phyloP scores from a whole-genome alignment of 2,329 filamentous ascomycete species.

The Pseudofabraea citricarpa region DNA sequence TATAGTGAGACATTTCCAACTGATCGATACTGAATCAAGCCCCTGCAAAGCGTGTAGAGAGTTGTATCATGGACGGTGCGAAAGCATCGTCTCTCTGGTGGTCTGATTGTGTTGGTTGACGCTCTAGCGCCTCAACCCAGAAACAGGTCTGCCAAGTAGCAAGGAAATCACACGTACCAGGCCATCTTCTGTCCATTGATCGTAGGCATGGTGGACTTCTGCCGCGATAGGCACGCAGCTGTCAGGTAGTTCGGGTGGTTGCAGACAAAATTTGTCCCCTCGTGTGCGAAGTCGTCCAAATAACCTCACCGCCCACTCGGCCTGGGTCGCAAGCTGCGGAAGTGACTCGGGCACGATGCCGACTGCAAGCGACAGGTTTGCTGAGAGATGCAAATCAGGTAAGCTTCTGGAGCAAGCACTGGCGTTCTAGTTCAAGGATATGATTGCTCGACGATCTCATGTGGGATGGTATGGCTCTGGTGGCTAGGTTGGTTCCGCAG shows the following conservation, averaged over 20 bases:
- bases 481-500: constrained; percentile 5
- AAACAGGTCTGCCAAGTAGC: background rate
- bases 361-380: constrained; percentile 5
- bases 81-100: too few relatives aligned
- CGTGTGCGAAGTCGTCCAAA: constrained; percentile 12
- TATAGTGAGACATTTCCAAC: too few relatives aligned
- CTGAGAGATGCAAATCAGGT: constrained; percentile 4
- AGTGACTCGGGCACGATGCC: background rate
- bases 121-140: constrained; percentile 8
- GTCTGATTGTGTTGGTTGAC: constrained; percentile 4
- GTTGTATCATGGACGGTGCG: too few relatives aligned
- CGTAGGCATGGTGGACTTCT: constrained; percentile 50
- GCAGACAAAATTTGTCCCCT: constrained; percentile 8
- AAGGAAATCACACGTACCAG: constrained; percentile 48
- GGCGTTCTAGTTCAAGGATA: constrained; percentile 13
- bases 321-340: background rate
- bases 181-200: constrained; percentile 70
- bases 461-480: constrained; percentile 7
- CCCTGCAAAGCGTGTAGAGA: too few relatives aligned
- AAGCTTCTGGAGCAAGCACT: constrained; percentile 7
- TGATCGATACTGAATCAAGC: too few relatives aligned
- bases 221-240: constrained; percentile 8
- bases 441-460: constrained; percentile 10
- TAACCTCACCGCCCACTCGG: constrained; percentile 13
- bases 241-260: constrained; percentile 11